Base-by-base conservation (phyloP, 2,329 filamentous ascomycete genomes). In the Orbilia ellipsospora region DNA sequence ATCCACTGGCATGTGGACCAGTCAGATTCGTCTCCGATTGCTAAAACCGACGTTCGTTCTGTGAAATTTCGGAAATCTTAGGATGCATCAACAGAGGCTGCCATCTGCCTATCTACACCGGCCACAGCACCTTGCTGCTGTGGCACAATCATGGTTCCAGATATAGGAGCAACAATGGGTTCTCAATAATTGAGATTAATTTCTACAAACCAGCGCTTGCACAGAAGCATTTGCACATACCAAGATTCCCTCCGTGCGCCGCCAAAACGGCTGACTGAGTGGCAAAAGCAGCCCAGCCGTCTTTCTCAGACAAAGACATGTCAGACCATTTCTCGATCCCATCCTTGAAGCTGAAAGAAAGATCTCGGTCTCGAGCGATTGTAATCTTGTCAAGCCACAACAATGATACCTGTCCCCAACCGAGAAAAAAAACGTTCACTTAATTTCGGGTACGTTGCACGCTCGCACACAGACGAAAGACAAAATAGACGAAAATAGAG, bases 371-470 rank as follows among this genome's bases (percentile, higher is more conserved):
- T 36, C 31, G 31, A 36, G 31, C 6, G 31, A 10, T 36, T 36
- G 31, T 10, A 63, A 20, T 57, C 18, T 44, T 36, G 13, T 69
- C 66, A 64, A 72, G 67, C 67, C 67, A 72, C 67, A 56, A 36
- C 59, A 56, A 26, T 23, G 26, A 36, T 23, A 36, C 10, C 31
- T 6, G 31, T 36, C n/a, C 50, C 23, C 7, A 72, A 64, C 59
- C 67, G 59, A 36, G 7, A 31, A 31, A 36, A 72, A 59, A 42
- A 18, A 52, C 51, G 51, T 57, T 72, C 57, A 42, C 51, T 36
- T 65, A 56, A 63, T 63, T 63, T 63, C 60, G 45, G 45, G 42
- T 63, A 63, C 26, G 1, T 23, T 44, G 45, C 51, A 62, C 44
- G 18, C 18, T 10, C n/a, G 13, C 2, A n/a, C 6, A 12, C 16